Conservation (phyloP, 345 rosid genomes). For the Lepidium didymum region DNA sequence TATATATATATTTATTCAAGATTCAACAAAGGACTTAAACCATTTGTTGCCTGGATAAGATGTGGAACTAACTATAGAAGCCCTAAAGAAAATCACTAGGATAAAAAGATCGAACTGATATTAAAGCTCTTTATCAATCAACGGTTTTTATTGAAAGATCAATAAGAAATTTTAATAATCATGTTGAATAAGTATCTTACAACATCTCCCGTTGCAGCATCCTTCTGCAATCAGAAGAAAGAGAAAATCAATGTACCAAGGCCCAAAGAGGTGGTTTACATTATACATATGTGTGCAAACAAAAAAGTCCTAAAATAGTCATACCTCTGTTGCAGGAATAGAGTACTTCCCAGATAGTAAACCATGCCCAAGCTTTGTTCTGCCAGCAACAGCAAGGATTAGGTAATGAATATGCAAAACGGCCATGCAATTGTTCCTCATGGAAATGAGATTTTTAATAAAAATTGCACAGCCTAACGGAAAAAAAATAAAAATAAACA, state of each 20-base stretch:
- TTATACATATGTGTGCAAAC: constrained; percentile 4
- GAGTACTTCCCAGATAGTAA: constrained; percentile 92
- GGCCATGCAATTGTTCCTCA: background rate
- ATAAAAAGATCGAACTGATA: background rate
- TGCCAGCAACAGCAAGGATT: constrained; percentile 34
- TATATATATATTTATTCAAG: background rate
- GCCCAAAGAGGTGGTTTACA: constrained; percentile 6
- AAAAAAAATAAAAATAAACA: background rate
- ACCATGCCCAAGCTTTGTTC: constrained; percentile 96
- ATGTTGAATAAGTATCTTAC: constrained; percentile 37
- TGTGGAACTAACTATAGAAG: background rate
- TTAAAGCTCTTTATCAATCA: constrained; percentile 2
- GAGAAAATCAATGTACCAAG: constrained; percentile 3
- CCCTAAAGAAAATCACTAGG: background rate
- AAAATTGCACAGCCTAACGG: background rate
- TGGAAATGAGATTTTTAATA: background rate
- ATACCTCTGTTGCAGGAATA: constrained; percentile 66
- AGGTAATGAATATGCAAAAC: constrained; percentile 11
- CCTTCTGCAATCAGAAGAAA: constrained; percentile 40
- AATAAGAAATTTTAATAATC: background rate
- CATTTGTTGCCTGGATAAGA: background rate
- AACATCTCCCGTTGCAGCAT: constrained; percentile 33
- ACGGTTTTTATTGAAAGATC: background rate
- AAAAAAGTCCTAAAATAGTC: background rate
- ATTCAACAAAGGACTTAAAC: background rate